phyloP scores from a whole-genome alignment of 805 yeast species.

The Schwanniomyces occidentalis region DNA sequence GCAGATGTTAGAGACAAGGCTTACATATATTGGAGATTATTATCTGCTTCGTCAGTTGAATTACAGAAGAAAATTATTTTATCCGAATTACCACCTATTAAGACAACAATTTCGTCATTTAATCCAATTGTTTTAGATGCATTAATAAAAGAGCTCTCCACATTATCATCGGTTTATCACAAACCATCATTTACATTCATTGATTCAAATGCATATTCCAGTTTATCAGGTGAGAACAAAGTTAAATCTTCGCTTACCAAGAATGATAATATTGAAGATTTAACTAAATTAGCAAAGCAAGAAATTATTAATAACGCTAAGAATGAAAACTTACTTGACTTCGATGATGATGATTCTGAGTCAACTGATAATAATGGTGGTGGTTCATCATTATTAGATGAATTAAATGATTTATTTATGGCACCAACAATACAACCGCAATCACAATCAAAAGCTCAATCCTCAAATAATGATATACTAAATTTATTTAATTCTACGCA shows the following conservation, averaged over 20 bases:
- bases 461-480: slow-evolving; percentile 44
- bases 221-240: slow-evolving; percentile 14
- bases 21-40: slow-evolving; percentile 74
- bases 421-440: slow-evolving; percentile 27
- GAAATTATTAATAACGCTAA: slow-evolving; percentile 66
- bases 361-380: slow-evolving; percentile 16
- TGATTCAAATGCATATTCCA: slow-evolving; percentile 39
- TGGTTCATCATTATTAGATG: slow-evolving; percentile 55
- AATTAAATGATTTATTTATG: slow-evolving; percentile 70
- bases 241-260: slow-evolving; percentile 12
- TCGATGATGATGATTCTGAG: slow-evolving; percentile 62
- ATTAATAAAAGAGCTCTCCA: slow-evolving; percentile 73
- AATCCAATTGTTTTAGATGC: slow-evolving; percentile 67
- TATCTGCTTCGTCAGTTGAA: slow-evolving; percentile 47
- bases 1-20: slow-evolving; percentile 82
- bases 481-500: slow-evolving; percentile 37
- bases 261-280: slow-evolving; percentile 62
- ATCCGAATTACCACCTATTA: slow-evolving; percentile 67
- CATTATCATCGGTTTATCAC: slow-evolving; percentile 86
- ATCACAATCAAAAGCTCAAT: slow-evolving; percentile 9
- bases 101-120: slow-evolving; percentile 69
- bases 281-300: slow-evolving; percentile 71
- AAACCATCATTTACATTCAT: slow-evolving; percentile 72
- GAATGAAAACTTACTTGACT: slow-evolving; percentile 81
- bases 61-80: slow-evolving; percentile 55